Evolutionary conservation across 2,329 filamentous ascomycete species (phyloP).

Genomic region (Colletotrichum eremochloae): DNA sequence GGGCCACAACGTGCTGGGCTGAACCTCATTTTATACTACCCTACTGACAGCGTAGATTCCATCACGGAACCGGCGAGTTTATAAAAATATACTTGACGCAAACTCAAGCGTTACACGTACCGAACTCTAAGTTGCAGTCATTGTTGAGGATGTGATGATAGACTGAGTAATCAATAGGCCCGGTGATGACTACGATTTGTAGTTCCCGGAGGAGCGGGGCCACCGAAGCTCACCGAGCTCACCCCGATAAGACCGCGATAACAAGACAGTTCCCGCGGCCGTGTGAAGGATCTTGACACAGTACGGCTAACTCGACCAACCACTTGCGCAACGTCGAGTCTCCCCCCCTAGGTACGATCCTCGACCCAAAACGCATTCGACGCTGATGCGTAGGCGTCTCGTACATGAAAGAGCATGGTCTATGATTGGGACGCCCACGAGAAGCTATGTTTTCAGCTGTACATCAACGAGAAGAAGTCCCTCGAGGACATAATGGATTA

Average conservation of each 20-base stretch:
- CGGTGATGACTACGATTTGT: not conserved
- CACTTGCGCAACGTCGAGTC: slow-evolving; percentile 31
- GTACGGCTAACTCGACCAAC: slow-evolving; percentile 42
- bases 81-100: not conserved
- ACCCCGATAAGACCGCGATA: slow-evolving; percentile 12
- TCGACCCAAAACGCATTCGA: slow-evolving; percentile 33
- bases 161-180: not conserved
- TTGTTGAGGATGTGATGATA: not conserved
- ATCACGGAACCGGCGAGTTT: not conserved
- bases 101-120: not conserved
- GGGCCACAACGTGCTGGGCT: not conserved
- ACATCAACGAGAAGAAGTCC: slow-evolving; percentile 80
- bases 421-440: slow-evolving; percentile 62
- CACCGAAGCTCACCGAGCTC: slow-evolving; percentile 8
- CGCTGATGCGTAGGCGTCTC: slow-evolving; percentile 9
- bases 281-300: slow-evolving; percentile 3
- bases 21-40: not conserved
- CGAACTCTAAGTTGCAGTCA: not conserved
- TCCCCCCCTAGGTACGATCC: not conserved
- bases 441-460: slow-evolving; percentile 69
- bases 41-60: not conserved
- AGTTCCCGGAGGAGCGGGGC: not conserved
- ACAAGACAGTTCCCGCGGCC: slow-evolving; percentile 8
- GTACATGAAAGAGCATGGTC: slow-evolving; percentile 53
- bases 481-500: slow-evolving; percentile 81